phyloP scores from a whole-genome alignment of 1,139 yeast genomes.

The Debaryomyces subglobosus region DNA sequence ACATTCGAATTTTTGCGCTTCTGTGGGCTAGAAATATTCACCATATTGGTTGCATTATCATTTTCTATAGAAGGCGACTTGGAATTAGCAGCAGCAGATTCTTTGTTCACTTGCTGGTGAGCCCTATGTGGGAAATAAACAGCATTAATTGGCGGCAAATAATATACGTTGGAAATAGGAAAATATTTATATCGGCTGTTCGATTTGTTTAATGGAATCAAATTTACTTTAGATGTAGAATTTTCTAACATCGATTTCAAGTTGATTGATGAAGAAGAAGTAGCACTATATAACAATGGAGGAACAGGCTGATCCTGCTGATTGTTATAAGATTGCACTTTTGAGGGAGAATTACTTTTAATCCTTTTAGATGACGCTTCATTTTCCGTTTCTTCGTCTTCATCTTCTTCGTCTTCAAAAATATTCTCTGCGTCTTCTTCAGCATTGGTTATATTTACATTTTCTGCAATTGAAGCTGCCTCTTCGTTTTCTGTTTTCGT shows the following conservation, averaged over 20 bases:
- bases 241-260: conserved; percentile 15
- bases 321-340: conserved; percentile 13
- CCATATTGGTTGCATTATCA: background rate
- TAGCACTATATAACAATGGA: conserved; percentile 16
- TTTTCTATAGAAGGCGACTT: background rate
- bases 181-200: conserved; percentile 50
- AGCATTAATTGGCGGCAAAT: conserved; percentile 61
- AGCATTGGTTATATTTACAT: conserved; percentile 12
- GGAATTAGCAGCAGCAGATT: background rate
- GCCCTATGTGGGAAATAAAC: conserved; percentile 64
- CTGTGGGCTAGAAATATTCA: conserved; percentile 2
- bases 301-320: conserved; percentile 13
- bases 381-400: conserved; percentile 11
- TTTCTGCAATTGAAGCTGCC: conserved; percentile 6
- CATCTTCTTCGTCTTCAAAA: conserved; percentile 7
- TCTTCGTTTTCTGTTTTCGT: conserved; percentile 12
- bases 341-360: conserved; percentile 9
- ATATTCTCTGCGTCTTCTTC: conserved; percentile 13
- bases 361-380: conserved; percentile 10
- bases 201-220: conserved; percentile 2
- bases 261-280: conserved; percentile 15
- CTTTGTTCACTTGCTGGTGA: conserved; percentile 37
- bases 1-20: conserved; percentile 35
- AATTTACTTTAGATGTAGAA: background rate
- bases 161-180: conserved; percentile 58